phyloP scores from a whole-genome alignment of 352 stramenopile genomes.

The Saprolegnia parasitica region DNA sequence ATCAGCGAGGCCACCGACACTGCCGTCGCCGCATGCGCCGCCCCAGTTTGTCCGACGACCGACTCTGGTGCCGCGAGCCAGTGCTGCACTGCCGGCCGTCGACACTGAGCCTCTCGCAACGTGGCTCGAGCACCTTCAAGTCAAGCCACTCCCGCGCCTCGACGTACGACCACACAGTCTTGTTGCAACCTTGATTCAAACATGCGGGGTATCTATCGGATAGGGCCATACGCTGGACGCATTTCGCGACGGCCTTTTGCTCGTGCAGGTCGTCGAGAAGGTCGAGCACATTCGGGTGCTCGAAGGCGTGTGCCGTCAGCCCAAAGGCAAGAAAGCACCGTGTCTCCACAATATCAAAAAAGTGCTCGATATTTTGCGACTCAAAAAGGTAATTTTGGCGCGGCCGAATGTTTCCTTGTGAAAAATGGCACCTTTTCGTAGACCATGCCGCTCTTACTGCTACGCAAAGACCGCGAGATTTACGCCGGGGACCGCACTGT shows the following conservation, averaged over 20 bases:
- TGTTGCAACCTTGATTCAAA: not conserved
- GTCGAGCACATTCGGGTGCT: slow-evolving; percentile 63
- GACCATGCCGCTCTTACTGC: slow-evolving; percentile 48
- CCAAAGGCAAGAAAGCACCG: slow-evolving; percentile 44
- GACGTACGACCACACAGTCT: too few relatives aligned
- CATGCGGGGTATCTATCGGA: too few relatives aligned
- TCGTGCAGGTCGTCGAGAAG: slow-evolving; percentile 47
- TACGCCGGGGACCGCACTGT: slow-evolving; percentile 36
- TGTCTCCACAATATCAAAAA: slow-evolving; percentile 72
- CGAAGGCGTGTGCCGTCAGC: slow-evolving; percentile 40
- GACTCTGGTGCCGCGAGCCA: not conserved
- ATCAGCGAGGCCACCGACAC: not conserved
- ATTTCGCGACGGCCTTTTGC: slow-evolving; percentile 7
- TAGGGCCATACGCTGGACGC: not conserved
- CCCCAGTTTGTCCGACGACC: not conserved
- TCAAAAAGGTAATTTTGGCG: slow-evolving; percentile 46
- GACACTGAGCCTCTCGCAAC: not conserved
- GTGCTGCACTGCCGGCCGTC: not conserved
- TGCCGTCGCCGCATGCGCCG: not conserved
- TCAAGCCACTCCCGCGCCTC: not conserved
- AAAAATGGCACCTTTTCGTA: slow-evolving; percentile 24
- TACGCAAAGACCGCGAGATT: slow-evolving; percentile 42
- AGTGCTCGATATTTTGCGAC: slow-evolving; percentile 48
- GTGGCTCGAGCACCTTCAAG: slow-evolving; percentile 13
- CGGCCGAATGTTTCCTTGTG: not conserved